Evolutionary conservation across 1,284 basidiomycete genomes (phyloP), one percentile per base, ranked within the genome.

Genomic region (Puccinia coronata): DNA sequence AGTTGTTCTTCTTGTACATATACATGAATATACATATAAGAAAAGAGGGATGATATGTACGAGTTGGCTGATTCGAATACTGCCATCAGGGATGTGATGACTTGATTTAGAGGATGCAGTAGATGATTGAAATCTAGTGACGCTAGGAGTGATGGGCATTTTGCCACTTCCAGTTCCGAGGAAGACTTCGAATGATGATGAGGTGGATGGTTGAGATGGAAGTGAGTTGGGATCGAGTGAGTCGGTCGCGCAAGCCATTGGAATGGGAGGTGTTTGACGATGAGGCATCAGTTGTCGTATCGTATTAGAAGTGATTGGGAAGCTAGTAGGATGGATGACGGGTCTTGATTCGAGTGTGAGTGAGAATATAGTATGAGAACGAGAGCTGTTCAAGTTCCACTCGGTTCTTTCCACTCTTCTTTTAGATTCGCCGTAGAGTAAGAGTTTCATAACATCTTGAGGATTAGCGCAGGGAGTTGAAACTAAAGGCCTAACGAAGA

Each of bases 281-380:
- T n/a, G n/a, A n/a, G n/a, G n/a, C n/a, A 59, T 47, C 20, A 76
- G 57, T 59, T 76, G 57, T 8, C 73, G 36, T 25, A 76, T 76
- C 18, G 73, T 61, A 18, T 36, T 41, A 0, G 73, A 76, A 28
- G 73, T 76, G 51, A 76, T 76, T 61, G 73, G 73, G 49, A 76
- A 76, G 36, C 57, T 28, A 59, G 59, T 28, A 16, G 55, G 73
- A 55, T 49, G 63, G n/a, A 67, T 69, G 43, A 78, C 75, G 23
- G 75, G 61, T 55, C 75, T 78, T 16, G 55, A 61, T 69, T 78
- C 75, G 16, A 78, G 55, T 8, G 63, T 67, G 11, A 78, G 55
- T 43, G 88, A 88, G 84, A 90, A 89, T 11, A 89, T 88, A 9
- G 87, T 88, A 82, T 90, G 89, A 20, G 87, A 88, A 51, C 89